Evolutionary conservation across 768 basidiomycete genomes (phyloP).

Genomic region (Boletus reticulatus): DNA sequence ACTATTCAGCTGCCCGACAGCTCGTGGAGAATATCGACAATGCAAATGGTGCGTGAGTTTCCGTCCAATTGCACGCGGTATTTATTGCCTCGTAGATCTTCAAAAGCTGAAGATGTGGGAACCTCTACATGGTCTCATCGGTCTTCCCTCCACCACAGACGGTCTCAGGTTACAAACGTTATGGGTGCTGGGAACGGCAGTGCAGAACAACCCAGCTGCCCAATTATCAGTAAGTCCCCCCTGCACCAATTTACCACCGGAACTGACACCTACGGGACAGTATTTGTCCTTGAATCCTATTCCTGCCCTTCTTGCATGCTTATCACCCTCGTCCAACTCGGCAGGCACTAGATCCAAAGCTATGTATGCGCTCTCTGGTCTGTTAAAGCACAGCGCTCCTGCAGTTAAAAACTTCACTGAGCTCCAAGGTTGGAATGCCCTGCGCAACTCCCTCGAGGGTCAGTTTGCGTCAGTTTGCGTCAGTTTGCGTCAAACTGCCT

Average conservation of each 20-base stretch:
- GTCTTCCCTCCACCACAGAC: slow-evolving; percentile 51
- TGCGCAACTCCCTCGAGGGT: slow-evolving; percentile 65
- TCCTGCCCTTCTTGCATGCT: slow-evolving; percentile 57
- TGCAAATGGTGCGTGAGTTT: slow-evolving; percentile 57
- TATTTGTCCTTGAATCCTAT: slow-evolving; percentile 68
- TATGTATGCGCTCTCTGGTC: slow-evolving; percentile 75
- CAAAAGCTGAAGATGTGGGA: slow-evolving; percentile 77
- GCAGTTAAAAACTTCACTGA: slow-evolving; percentile 57
- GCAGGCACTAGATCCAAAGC: slow-evolving; percentile 70
- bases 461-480: slow-evolving; percentile 38
- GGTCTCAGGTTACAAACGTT: slow-evolving; percentile 64
- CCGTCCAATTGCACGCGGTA: neutral
- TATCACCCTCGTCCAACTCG: slow-evolving; percentile 52
- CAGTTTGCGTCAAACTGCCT: slow-evolving; percentile 1
- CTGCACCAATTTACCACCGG: neutral
- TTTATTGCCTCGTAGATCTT: slow-evolving; percentile 50
- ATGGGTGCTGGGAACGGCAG: slow-evolving; percentile 87
- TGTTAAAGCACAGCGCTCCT: slow-evolving; percentile 72
- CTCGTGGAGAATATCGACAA: slow-evolving; percentile 89
- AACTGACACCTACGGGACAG: slow-evolving; percentile 32
- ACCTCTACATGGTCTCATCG: slow-evolving; percentile 65
- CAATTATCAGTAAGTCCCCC: slow-evolving; percentile 61
- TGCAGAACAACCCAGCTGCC: slow-evolving; percentile 87
- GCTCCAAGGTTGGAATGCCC: slow-evolving; percentile 59
- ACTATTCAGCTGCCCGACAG: slow-evolving; percentile 36